phyloP scores from a whole-genome alignment of 2,329 filamentous ascomycete genomes.

The Juglanconis oblonga region DNA sequence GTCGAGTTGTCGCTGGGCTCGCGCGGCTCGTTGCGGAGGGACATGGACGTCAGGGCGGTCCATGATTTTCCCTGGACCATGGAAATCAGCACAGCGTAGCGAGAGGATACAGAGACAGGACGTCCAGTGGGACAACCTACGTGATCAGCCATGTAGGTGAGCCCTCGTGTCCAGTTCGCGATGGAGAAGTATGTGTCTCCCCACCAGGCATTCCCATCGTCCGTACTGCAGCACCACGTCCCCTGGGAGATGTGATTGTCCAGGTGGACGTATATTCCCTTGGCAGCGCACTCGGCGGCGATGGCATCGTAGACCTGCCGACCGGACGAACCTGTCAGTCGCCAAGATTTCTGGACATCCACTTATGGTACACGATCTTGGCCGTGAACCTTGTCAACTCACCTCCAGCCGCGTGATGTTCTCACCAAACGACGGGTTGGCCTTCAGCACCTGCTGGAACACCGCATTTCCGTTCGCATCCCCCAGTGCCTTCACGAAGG shows the following conservation, averaged over 20 bases:
- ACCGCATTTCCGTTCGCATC: slow-evolving; percentile 44
- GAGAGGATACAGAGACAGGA: not conserved
- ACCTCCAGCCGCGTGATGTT: slow-evolving; percentile 44
- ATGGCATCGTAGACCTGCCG: slow-evolving; percentile 50
- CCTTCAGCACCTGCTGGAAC: slow-evolving; percentile 41
- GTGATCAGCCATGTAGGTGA: slow-evolving; percentile 50
- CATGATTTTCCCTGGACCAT: slow-evolving; percentile 33
- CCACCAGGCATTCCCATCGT: slow-evolving; percentile 50
- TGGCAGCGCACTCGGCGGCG: slow-evolving; percentile 46
- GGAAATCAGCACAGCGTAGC: not conserved
- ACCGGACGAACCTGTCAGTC: slow-evolving; percentile 2
- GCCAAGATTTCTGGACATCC: no score
- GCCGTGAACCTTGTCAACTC: slow-evolving; percentile 6
- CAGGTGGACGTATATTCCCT: slow-evolving; percentile 45
- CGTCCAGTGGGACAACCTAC: slow-evolving; percentile 26
- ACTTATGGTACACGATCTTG: no score
- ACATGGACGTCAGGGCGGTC: slow-evolving; percentile 38
- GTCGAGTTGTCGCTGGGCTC: slow-evolving; percentile 29
- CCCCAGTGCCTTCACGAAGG: slow-evolving; percentile 39
- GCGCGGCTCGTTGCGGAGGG: slow-evolving; percentile 43
- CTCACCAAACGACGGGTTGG: slow-evolving; percentile 47
- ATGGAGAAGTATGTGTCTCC: slow-evolving; percentile 52
- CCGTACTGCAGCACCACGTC: slow-evolving; percentile 45
- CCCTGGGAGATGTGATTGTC: slow-evolving; percentile 51
- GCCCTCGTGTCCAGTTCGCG: slow-evolving; percentile 50